Base-by-base conservation (phyloP, 805 yeast genomes). In the Spathaspora arborariae region DNA sequence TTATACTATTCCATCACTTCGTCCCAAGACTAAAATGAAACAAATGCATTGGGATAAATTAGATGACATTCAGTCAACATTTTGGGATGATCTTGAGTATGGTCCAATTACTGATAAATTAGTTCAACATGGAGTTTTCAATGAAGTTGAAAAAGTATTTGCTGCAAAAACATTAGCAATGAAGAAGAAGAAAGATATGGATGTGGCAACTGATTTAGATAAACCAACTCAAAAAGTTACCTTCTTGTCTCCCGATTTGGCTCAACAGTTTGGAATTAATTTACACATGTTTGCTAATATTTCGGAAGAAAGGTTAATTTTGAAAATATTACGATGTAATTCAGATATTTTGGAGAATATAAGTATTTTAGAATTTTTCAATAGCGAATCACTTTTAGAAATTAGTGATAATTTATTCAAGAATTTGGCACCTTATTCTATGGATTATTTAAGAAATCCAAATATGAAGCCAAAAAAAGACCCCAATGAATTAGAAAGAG, bases 21-120 rank as follows among this genome's bases (percentile, higher is more conserved):
- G 88, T 51, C 91, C 96, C 2, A 82, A 80, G 58, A 75, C 80
- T 49, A 88, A 85, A 60, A 76, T 94, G 53, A 94, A 95, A 62
- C 99, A 92, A 62, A 77, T 94, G 72, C 99, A 94, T 63, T 95
- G 98, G 98, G 97, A 92, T 56, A 88, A 87, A 58, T 75, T 95
- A 34, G 96, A 92, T 27, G 77, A 82, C 49, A 85, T 94, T 18
- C 86, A 84, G 44, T 80, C 84, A 39, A 91, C 98, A 0, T 85
- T 94, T 49, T 92, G 99, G 98, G 78, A 81, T 16, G 76, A 79
- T 21, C 74, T 81, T 26, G 80, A 83, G 35, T 81, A 84, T 19
- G 77, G 75, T 2, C 74, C 72, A 18, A 67, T 81, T 37, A 80
- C 85, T 2, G 85, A 81, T 49, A 81, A 81, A 50, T 70, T 92